Base-by-base conservation (phyloP, 176 grass and related monocot species). In the Luzula sylvatica region DNA sequence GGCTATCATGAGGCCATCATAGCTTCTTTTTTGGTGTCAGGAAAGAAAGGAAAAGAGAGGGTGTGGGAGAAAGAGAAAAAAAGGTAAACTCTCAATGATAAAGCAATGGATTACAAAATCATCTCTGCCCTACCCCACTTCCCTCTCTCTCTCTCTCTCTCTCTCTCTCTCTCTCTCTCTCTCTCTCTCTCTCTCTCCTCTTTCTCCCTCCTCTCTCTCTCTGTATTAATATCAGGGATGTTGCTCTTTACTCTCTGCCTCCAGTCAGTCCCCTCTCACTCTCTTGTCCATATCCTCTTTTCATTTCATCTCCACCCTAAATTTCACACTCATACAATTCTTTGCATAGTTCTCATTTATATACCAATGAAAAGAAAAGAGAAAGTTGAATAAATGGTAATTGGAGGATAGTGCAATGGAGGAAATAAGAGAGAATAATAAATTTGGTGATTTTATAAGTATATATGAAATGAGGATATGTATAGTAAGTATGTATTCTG, bases 51-150 rank as follows among this genome's bases (percentile, higher is more conserved):
- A 23, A 22, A 57, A 52, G 27, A 57, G 9, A 69, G 48, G 38
- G 35, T 64, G 23, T 29, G 8, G 12, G 11, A n/a, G 17, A 13
- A 20, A n/a, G 25, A 51, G 32, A 24, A 40, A 20, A 59, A 55
- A 77, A 78, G 46, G 53, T 14, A 20, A 55, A 69, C 72, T 78
- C 86, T 78, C 86, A 92, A 92, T 92, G 76, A 92, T 85, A 78
- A 92, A 92, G 87, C 76, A 92, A 78, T 92, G 65, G 81, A 92
- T 86, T 92, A 70, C 87, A 92, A 78, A 85, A 92, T 85, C 69
- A 92, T 92, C 52, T 75, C 81, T 38, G n/a, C 56, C 23, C 51
- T 16, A 12, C 59, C 55, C 28, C 23, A 11, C 35, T 25, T 15
- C 56, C 2, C 41, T 2, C 35, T 2, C 23, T 32, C 38, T 23